A percentile compares a stretch with the other conserved stretches of the same genome.
phyloP scores from a whole-genome alignment of 495 filamentous ascomycete genomes.

The Xylaria venustula region DNA sequence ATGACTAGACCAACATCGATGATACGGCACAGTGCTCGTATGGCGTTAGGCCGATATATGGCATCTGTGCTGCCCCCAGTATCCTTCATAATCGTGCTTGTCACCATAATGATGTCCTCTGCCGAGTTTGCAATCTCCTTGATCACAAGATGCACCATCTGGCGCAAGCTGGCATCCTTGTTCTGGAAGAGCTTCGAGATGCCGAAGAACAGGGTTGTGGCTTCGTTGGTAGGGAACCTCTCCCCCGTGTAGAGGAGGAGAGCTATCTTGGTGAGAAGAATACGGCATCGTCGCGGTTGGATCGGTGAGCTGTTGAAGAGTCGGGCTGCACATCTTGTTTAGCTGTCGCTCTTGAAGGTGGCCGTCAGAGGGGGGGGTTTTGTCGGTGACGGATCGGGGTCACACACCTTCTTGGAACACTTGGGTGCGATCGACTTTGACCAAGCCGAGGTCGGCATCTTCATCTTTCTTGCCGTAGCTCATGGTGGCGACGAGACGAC shows the following conservation, averaged over 20 bases:
- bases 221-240: conserved; percentile 94
- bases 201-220: conserved; percentile 97
- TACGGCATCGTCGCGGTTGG: conserved; percentile 90
- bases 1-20: conserved; percentile 72
- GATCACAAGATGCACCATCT: conserved; percentile 98
- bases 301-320: conserved; percentile 97
- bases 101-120: conserved; percentile 99
- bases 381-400: conserved; percentile 18
- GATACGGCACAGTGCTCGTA: conserved; percentile 91
- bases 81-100: conserved; percentile 99
- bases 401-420: conserved; percentile 96
- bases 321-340: conserved; percentile 63
- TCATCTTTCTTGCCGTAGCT: conserved; percentile 98
- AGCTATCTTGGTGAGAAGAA: conserved; percentile 95
- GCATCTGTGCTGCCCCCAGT: conserved; percentile 93
- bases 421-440: conserved; percentile 96
- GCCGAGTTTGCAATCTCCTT: conserved; percentile 96
- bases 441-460: conserved; percentile 86
- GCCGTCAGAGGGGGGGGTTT: neutral
- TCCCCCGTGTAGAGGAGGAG: conserved; percentile 96
- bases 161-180: conserved; percentile 94
- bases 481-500: conserved; percentile 57
- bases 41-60: conserved; percentile 94
- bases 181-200: conserved; percentile 99
- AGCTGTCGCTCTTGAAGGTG: conserved; percentile 13